Evolutionary conservation across 805 yeast genomes (phyloP), one percentile per base, ranked within the genome.

Genomic region (Suhomyces sp.): DNA sequence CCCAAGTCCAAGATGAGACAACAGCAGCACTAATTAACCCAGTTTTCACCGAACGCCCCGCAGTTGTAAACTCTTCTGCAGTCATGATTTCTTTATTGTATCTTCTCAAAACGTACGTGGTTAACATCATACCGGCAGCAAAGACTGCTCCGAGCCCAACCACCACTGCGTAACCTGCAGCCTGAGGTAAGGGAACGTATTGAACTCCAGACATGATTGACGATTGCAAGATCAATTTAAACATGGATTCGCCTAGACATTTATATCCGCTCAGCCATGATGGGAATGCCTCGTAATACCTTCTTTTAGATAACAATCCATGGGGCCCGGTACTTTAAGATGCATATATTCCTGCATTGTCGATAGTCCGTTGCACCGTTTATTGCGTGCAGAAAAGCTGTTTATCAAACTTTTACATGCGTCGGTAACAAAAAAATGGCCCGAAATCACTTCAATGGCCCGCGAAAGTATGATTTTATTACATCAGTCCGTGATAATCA

Each of bases 11-110:
- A 7, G 93, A 85, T 10, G 93, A 85, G 7, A 91, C 97, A 27
- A 92, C 97, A 6, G 97, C 96, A 6, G 96, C 85, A 4, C 93
- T 85, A 55, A 90, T 86, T 58, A 92, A 75, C 46, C 94, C 94
- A 0, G 93, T 84, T 60, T 86, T 87, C 41, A 92, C 96, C 3
- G 89, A 77, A 65, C 97, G 81, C 57, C 97, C 97, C 33, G 97
- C 97, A 4, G 97, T 91, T 2, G 96, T 83, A 60, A 92, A 92
- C 65, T 91, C 97, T 71, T 92, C 97, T 3, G 97, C 91, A 6
- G 96, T 89, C 69, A 90, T 86, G 51, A 87, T 79, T 68, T 92
- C 97, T 60, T 82, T 81, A 64, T 89, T 92, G 68, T 91, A 92
- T 45, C 97, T 77, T 58, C 82, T 81, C 43, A 90, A 75, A 53